These are phyloP conservation scores for Brassica balearica DNA, from an alignment of 441 rosid species.

Conservation along the genomic window DNA sequence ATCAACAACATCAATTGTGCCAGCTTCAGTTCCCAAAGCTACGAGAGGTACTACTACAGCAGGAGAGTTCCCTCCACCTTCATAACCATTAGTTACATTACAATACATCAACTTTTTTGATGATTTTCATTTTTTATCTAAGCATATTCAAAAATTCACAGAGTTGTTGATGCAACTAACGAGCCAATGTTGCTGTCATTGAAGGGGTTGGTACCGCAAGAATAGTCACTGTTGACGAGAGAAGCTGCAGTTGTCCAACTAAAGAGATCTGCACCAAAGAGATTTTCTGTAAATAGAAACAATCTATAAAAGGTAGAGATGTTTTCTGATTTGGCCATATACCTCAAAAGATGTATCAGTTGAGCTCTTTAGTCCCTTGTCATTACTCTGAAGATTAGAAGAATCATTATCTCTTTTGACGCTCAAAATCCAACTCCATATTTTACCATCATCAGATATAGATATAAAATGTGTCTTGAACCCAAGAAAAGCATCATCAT, in stretches of 20 bases:
- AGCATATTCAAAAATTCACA: neutral
- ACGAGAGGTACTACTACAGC: slow-evolving; percentile 7
- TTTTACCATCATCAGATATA: slow-evolving; percentile 2
- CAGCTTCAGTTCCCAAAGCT: slow-evolving; percentile 6
- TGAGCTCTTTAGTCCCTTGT: neutral
- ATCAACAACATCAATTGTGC: slow-evolving; percentile 5
- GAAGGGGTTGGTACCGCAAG: slow-evolving; percentile 5
- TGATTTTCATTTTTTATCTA: neutral
- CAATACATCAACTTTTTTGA: neutral
- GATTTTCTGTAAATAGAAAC: neutral
- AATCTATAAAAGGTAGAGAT: neutral
- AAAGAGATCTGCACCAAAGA: neutral
- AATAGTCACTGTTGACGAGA: slow-evolving; percentile 1
- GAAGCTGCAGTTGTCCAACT: slow-evolving; percentile 3
- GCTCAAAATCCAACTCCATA: slow-evolving; percentile 3
- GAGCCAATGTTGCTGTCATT: slow-evolving; percentile 6
- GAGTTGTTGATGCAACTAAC: slow-evolving; percentile 3
- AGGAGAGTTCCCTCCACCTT: slow-evolving; percentile 5
- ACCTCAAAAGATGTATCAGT: slow-evolving; percentile 1
- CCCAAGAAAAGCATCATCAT: neutral
- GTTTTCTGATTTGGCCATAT: neutral
- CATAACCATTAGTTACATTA: neutral
- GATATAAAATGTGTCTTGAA: neutral
- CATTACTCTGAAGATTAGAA: neutral
- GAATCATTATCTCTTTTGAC: neutral